phyloP scores from a whole-genome alignment of 164 flowering plant genomes.

The Tinospora cordifolia region DNA sequence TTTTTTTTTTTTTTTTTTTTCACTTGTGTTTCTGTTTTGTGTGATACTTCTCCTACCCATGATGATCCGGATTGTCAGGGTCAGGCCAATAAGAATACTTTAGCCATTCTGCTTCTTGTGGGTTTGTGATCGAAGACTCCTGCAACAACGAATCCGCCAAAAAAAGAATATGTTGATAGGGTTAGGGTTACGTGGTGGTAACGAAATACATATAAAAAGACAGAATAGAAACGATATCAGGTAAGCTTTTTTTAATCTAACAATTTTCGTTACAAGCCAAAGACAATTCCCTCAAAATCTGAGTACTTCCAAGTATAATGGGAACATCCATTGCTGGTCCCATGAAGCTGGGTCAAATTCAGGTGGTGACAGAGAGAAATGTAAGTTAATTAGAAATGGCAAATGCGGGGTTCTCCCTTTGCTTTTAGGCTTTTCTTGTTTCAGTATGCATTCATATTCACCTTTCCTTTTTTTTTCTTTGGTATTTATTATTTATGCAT shows the following conservation, averaged over 20 bases:
- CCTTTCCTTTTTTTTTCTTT: background rate
- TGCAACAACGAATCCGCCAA: background rate
- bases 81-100: conserved; percentile 93
- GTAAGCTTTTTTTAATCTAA: too few relatives aligned
- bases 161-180: background rate
- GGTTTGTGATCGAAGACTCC: conserved; percentile 37
- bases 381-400: too few relatives aligned
- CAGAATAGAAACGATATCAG: too few relatives aligned
- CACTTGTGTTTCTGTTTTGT: background rate
- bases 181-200: background rate
- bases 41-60: conserved; percentile 21
- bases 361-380: too few relatives aligned
- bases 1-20: too few relatives aligned
- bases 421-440: background rate
- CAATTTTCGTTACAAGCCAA: too few relatives aligned
- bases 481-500: background rate
- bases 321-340: too few relatives aligned
- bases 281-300: too few relatives aligned
- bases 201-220: background rate
- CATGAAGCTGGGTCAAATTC: too few relatives aligned
- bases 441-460: background rate
- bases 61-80: conserved; percentile 89
- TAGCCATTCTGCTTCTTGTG: conserved; percentile 49
- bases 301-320: too few relatives aligned
- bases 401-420: background rate